Base-by-base conservation (phyloP, 495 filamentous ascomycete species). In the Neurospora sp. region DNA sequence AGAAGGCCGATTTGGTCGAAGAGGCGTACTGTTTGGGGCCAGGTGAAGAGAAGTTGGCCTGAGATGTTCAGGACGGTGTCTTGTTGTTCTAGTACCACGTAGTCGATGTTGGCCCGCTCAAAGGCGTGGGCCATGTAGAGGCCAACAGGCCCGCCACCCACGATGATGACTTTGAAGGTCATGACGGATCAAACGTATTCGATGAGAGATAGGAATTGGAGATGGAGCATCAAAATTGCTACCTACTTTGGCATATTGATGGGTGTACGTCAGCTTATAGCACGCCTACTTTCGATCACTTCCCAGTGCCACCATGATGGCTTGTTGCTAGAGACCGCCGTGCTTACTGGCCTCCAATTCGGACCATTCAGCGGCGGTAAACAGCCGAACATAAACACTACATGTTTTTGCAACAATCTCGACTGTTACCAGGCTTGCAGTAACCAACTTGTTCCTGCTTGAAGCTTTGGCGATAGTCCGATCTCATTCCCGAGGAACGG, bases 111-210 rank as follows among this genome's bases (percentile, higher is more conserved):
- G 6, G 78, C 78, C 37, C 76, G 75, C 0, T 80, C 72, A 8
- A 89, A 79, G 12, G 76, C 77, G 69, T 87, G 82, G 0, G 87
- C 85, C 3, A 87, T 74, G 1, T 84, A 84, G 3, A 89, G 76
- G 0, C 85, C 85, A 4, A 83, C 78, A 4, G 88, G 80, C 4
- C 83, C 83, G 5, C 85, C 87, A n/a, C 87, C 87, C 7, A 85
- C 85, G 59, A 89, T 84, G 40, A 89, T 79, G 27, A 85, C 85
- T 40, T 81, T 83, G 77, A 88, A 85, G 35, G 69, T 38, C 39
- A 22, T 70, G 3, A 2, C 18, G 22, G 40, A 65, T 35, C 27
- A 37, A 27, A 27, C 22, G 48, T 6, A 14, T 9, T 14, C 14
- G 5, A 14, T 35, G 22, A 7, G 8, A 14, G 27, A 65, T 35